Evolutionary conservation across 768 basidiomycete species (phyloP).

Genomic region (Lactarius trivialis): DNA sequence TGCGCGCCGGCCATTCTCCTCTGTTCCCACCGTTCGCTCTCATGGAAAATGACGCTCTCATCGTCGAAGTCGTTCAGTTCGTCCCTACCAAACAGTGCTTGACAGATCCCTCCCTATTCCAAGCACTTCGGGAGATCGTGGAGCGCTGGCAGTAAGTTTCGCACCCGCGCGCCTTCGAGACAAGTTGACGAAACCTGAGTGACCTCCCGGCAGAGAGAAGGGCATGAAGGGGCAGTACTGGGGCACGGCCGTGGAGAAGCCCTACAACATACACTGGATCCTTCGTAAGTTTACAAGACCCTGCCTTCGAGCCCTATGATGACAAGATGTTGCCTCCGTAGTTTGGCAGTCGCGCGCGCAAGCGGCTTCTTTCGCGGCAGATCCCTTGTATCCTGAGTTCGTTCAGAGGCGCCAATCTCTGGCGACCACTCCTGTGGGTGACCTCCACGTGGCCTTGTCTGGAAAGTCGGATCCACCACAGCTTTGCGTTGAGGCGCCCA

Average conservation of each 20-base stretch:
- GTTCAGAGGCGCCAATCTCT: neutral
- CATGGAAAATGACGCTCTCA: neutral
- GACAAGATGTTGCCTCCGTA: neutral
- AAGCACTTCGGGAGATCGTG: neutral
- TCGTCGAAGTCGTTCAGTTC: slow-evolving; percentile 8
- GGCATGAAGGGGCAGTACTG: slow-evolving; percentile 11
- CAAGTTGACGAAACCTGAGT: neutral
- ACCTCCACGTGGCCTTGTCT: neutral
- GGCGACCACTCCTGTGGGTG: neutral
- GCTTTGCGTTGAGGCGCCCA: neutral
- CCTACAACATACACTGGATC: slow-evolving; percentile 5
- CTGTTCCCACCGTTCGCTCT: neutral
- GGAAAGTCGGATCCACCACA: neutral
- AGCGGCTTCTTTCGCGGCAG: neutral
- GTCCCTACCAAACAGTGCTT: neutral
- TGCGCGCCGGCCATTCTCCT: too few relatives aligned
- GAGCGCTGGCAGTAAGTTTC: slow-evolving; percentile 9
- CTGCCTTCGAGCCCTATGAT: neutral
- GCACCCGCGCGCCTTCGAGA: neutral
- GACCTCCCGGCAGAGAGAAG: neutral
- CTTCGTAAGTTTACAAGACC: neutral
- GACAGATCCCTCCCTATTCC: slow-evolving; percentile 2
- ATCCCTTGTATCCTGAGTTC: neutral
- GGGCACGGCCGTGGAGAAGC: neutral
- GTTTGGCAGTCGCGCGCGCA: slow-evolving; percentile 9